A percentile compares a stretch with the other conserved stretches of the same genome.
Conservation (phyloP, 2,329 filamentous ascomycete genomes). For the Didymella segeticola region DNA sequence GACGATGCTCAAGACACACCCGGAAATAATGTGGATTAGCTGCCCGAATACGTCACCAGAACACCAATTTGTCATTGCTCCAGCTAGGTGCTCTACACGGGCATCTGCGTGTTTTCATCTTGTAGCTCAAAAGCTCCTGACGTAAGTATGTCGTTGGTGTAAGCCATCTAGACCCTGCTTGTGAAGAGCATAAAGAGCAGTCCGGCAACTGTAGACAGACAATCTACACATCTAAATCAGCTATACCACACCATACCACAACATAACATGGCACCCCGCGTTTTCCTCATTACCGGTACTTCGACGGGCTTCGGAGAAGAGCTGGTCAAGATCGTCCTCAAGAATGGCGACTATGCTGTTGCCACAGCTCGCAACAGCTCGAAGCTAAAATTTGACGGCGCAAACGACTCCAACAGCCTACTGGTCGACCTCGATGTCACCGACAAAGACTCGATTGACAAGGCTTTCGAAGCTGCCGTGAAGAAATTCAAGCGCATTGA, state of each 20-base stretch:
- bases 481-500: slow-evolving; percentile 63
- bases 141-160: slow-evolving; percentile 6
- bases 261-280: slow-evolving; percentile 49
- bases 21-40: slow-evolving; percentile 5
- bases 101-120: background rate
- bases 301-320: slow-evolving; percentile 56
- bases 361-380: slow-evolving; percentile 56
- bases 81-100: background rate
- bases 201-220: background rate
- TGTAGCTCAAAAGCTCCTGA: background rate
- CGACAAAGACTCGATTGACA: slow-evolving; percentile 52
- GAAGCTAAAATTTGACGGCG: slow-evolving; percentile 49
- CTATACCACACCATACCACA: background rate
- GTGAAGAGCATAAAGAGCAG: slow-evolving; percentile 3
- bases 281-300: slow-evolving; percentile 57
- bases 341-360: slow-evolving; percentile 53
- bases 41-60: background rate
- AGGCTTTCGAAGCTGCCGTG: slow-evolving; percentile 54
- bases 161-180: slow-evolving; percentile 1
- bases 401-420: slow-evolving; percentile 57
- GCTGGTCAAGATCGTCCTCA: slow-evolving; percentile 52
- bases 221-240: background rate
- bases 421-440: slow-evolving; percentile 62
- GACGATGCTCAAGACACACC: background rate
- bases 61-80: slow-evolving; percentile 5